Percentiles rank a stretch among this genome's conserved stretches.
Conservation (phyloP, 202 grass and related monocot genomes). For the Hordeum pubiflorum region DNA sequence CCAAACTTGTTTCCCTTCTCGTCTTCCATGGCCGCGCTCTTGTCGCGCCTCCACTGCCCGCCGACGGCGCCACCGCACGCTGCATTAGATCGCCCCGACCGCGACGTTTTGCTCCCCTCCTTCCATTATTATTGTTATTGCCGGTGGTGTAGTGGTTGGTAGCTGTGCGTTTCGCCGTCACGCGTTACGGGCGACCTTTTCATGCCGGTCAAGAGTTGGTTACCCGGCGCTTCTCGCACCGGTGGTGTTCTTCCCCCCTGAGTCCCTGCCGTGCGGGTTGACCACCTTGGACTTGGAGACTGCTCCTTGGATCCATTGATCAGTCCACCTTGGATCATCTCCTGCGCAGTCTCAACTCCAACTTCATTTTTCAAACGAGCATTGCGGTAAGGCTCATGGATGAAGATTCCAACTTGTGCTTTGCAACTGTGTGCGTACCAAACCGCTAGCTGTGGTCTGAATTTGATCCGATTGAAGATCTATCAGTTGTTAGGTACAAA, state of each 20-base stretch:
- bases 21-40: neutral
- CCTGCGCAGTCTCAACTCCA: neutral
- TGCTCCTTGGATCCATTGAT: neutral
- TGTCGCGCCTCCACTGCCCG: neutral
- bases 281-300: neutral
- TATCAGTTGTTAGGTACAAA: constrained; percentile 19
- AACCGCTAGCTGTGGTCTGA: neutral
- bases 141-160: constrained; percentile 24
- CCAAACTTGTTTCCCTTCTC: neutral
- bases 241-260: neutral
- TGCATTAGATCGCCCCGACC: constrained; percentile 22
- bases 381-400: neutral
- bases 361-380: neutral
- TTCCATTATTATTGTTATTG: neutral
- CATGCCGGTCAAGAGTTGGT: neutral
- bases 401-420: neutral
- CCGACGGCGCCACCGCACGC: neutral
- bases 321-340: neutral
- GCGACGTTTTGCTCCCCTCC: neutral
- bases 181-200: neutral
- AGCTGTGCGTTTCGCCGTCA: constrained; percentile 13
- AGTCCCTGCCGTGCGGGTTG: neutral
- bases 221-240: neutral
- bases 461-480: neutral
- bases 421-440: neutral